Base-by-base conservation (phyloP, 2,329 filamentous ascomycete genomes). In the Aspergillus fijiensis region DNA sequence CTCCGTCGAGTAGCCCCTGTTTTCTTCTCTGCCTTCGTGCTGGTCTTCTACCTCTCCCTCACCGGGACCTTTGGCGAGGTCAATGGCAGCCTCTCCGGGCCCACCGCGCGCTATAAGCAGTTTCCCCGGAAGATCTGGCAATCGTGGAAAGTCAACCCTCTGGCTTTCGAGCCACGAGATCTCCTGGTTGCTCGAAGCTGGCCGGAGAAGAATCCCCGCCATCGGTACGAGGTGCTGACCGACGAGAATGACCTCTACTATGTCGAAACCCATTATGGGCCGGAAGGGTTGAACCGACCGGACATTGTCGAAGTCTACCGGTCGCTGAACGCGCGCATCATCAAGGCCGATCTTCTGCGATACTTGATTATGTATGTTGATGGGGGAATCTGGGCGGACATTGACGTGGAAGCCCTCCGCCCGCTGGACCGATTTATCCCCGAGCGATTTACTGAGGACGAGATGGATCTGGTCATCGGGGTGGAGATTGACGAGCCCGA, bases 101-200 rank as follows among this genome's bases (percentile, higher is more conserved):
- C 21, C 31, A 42, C 25, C 6, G 39, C 33, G n/a, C 39, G 27
- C 19, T 48, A 45, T 45, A 49, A 31, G 27, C 9, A n/a, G 14
- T 91, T 87, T 67, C 89, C 82, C 5, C 81, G 81, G 58, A 91
- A 91, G 74, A 89, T 91, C 65, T 91, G 88, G 89, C 89, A 91
- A 74, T 88, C 86, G 0, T 91, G 89, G 89, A 91, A 90, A 72
- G 83, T 88, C 29, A 83, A 88, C 62, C 86, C 88, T 2, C 77
- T 90, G 35, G 79, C 80, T 2, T 90, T 90, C 68, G 88, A 89
- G 63, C 81, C 86, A 67, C 81, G 85, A 55, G 87, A 91, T 67
- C 77, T 84, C 33, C 75, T 80, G 25, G 80, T 80, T 0, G 88
- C 88, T 10, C 82, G 82, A 65, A 87, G 87, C 1, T 91, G 89